Evolutionary conservation across 2,329 filamentous ascomycete genomes (phyloP).

Genomic region (Pseudofabraea citricarpa): DNA sequence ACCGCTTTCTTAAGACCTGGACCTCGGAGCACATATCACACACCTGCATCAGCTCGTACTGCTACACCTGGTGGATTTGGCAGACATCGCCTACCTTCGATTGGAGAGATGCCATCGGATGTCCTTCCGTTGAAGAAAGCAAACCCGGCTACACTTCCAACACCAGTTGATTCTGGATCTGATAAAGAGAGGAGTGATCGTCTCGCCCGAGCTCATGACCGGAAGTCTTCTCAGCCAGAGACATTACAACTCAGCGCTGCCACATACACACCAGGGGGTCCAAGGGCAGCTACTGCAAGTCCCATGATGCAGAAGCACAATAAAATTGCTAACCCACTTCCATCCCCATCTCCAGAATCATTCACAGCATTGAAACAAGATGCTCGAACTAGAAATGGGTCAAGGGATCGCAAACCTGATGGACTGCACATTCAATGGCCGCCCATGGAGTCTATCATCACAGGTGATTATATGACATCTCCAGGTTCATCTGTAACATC

Average conservation of each 20-base stretch:
- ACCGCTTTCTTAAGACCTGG: constrained; percentile 66
- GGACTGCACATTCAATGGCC: constrained; percentile 62
- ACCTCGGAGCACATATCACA: constrained; percentile 64
- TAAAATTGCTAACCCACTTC: constrained; percentile 48
- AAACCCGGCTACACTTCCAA: constrained; percentile 34
- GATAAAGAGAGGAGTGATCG: constrained; percentile 36
- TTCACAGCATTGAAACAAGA: constrained; percentile 59
- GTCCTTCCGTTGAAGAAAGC: constrained; percentile 36
- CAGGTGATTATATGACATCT: constrained; percentile 48
- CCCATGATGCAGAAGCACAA: constrained; percentile 53
- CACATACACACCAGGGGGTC: constrained; percentile 21
- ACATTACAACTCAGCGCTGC: constrained; percentile 32
- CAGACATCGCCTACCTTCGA: constrained; percentile 68
- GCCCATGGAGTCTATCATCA: constrained; percentile 45
- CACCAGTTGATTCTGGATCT: constrained; percentile 40
- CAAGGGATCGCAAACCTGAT: constrained; percentile 73
- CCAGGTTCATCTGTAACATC: constrained; percentile 51
- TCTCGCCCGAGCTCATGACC: constrained; percentile 22
- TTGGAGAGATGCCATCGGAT: constrained; percentile 62
- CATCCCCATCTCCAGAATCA: constrained; percentile 63
- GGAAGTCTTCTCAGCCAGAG: constrained; percentile 27
- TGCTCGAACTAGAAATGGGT: constrained; percentile 59
- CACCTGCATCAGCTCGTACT: constrained; percentile 62
- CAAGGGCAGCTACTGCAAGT: constrained; percentile 57
- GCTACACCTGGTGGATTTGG: constrained; percentile 55